Conservation (phyloP, 805 yeast genomes). For the Ogataea glucozyma region DNA sequence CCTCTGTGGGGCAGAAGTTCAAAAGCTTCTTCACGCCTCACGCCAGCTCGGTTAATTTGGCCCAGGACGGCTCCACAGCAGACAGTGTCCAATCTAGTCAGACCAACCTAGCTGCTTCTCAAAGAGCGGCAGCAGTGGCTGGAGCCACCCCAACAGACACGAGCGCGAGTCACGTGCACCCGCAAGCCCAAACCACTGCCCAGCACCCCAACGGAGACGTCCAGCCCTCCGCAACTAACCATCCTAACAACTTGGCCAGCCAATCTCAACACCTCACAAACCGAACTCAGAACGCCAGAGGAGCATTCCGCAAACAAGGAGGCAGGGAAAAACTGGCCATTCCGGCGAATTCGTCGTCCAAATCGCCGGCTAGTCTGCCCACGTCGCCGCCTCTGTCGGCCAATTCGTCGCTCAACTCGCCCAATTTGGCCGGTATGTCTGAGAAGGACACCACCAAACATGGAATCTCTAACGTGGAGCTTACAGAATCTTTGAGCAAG, state of each 20-base stretch:
- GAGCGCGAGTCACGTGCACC: neutral
- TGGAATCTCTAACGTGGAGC: slow-evolving; percentile 23
- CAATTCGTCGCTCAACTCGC: slow-evolving; percentile 20
- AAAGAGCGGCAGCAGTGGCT: slow-evolving; percentile 13
- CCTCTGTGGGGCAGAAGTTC: slow-evolving; percentile 34
- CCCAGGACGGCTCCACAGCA: slow-evolving; percentile 14
- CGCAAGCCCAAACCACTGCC: neutral
- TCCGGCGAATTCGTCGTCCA: too few relatives aligned
- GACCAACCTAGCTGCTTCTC: slow-evolving; percentile 12
- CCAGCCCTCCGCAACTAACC: neutral
- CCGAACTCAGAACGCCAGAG: slow-evolving; percentile 5
- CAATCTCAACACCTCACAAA: slow-evolving; percentile 2
- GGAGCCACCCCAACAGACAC: slow-evolving; percentile 6
- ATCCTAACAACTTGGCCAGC: neutral
- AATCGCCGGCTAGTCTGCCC: slow-evolving; percentile 16
- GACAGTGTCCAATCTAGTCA: slow-evolving; percentile 7
- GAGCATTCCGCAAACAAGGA: slow-evolving; percentile 4
- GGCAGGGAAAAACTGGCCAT: too few relatives aligned
- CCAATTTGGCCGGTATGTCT: slow-evolving; percentile 12
- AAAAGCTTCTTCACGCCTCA: slow-evolving; percentile 32
- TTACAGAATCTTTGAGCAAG: slow-evolving; percentile 28
- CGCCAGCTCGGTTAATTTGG: slow-evolving; percentile 19
- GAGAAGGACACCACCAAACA: slow-evolving; percentile 12
- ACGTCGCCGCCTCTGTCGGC: slow-evolving; percentile 25
- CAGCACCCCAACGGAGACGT: neutral